Base-by-base conservation (phyloP, 441 rosid species). In the Viola pubescens region DNA sequence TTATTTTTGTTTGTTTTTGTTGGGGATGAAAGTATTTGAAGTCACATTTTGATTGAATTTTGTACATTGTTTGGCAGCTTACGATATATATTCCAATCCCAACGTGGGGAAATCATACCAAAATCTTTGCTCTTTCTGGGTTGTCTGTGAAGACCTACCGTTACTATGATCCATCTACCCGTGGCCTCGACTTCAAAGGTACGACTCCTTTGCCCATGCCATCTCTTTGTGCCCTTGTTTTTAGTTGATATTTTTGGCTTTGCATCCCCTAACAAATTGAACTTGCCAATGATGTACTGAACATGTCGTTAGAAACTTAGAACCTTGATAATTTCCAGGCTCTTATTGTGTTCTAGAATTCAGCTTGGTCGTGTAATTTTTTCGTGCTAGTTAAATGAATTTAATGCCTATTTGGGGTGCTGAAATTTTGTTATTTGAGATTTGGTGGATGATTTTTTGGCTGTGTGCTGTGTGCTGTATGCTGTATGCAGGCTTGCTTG, bases 81-180 rank as follows among this genome's bases (percentile, higher is more conserved):
- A 79, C 75, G 1, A 87, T 94, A 45, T 88, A 84, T 74, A 86
- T 94, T 59, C 94, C 99, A 54, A 81, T 61, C 48, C 99, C 99
- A 52, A 94, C 99, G 45, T 94, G 99, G 99, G 99, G 97, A 68
- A 94, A 94, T 69, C 99, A 94, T 73, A 79, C 91, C 0, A 90
- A 94, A 67, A 54, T 94, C 66, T 90, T 94, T 71, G 81, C 81
- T 37, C 64, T 81, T 57, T 84, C 95, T 0, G 97, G 97, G 39
- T 67, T 90, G 70, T 63, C 94, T 51, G 97, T 91, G 53, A 85
- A 85, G 74, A 71, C 90, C 49, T 94, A 88, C 75, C 91, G 97
- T 34, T 91, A 91, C 77, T 94, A 94, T 61, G 90, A 94, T 67
- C 97, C 97, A 4, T 55, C 81, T 7, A 88, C 97, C 37, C 96